Evolutionary conservation across 306 rosid species (phyloP), one percentile per base, ranked within the genome.

Genomic region (Glycine latifolia): DNA sequence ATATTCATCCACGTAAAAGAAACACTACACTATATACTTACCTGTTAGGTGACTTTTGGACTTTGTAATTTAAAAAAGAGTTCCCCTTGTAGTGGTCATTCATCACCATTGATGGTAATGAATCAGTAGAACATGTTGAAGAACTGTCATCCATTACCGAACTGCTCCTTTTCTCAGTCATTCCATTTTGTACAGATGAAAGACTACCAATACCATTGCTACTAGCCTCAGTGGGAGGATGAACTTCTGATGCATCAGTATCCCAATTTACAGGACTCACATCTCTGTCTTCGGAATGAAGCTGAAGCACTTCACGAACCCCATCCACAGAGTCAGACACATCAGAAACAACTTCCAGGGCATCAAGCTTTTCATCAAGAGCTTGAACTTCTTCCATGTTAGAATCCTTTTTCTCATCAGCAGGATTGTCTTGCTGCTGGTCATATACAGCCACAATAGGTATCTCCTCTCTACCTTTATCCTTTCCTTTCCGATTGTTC

Each of bases 41-140:
- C 99, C 92, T 91, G 91, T 86, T 80, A 71, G 91, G 92, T 0
- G 92, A 87, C 76, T 89, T 92, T 75, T 87, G 97, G 80, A 82
- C 86, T 83, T 87, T 88, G 75, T 75, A 78, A 75, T 79, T 87
- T 49, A 89, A 85, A 58, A 75, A 77, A 1, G 90, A 70, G 86
- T 76, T 92, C 71, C 94, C 99, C 85, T 81, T 93, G 83, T 73
- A 82, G 71, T 91, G 82, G 13, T 88, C 98, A 76, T 87, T 91
- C 84, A 83, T 85, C 76, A 79, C 91, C 67, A 89, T 82, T 26
- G 99, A 96, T 55, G 98, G 97, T 74, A 93, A 87, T 5, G 99
- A 96, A 85, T 96, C 99, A 7, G 97, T 89, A 55, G 98, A 96
- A 82, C 98, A 92, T 12, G 99, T 96, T 75, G 98, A 96, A 77